phyloP scores from a whole-genome alignment of 257 asterid genomes.

The Agastache rugosa region DNA sequence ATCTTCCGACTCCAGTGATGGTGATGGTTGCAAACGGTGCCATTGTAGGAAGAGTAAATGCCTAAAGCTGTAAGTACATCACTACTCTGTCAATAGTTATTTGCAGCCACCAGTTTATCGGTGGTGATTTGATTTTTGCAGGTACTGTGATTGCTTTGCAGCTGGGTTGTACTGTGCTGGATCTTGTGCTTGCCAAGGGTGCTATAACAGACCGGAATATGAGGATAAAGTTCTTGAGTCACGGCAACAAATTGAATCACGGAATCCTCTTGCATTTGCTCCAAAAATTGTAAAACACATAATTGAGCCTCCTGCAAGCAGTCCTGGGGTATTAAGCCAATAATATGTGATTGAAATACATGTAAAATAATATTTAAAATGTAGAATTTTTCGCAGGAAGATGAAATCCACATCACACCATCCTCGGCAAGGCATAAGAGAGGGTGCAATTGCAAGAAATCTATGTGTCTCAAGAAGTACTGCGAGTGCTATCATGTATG shows the following conservation, averaged over 20 bases:
- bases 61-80: constrained; percentile 73
- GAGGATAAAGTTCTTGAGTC: constrained; percentile 64
- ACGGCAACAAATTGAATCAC: constrained; percentile 61
- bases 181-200: constrained; percentile 76
- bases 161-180: constrained; percentile 75
- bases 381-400: constrained; percentile 51
- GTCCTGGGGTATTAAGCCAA: constrained; percentile 47
- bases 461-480: constrained; percentile 82
- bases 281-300: constrained; percentile 58
- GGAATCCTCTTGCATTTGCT: constrained; percentile 82
- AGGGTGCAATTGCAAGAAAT: constrained; percentile 91
- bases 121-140: constrained; percentile 46
- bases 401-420: constrained; percentile 52
- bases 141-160: constrained; percentile 90
- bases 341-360: constrained; percentile 15
- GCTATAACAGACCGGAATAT: constrained; percentile 70
- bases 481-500: constrained; percentile 92
- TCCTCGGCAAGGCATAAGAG: constrained; percentile 79
- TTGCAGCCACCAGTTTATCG: constrained; percentile 26
- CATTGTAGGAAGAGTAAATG: constrained; percentile 80
- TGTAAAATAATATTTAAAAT: constrained; percentile 28
- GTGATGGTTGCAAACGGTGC: constrained; percentile 73
- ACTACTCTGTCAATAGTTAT: constrained; percentile 19
- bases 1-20: constrained; percentile 45
- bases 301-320: constrained; percentile 46